A percentile compares a stretch with the other conserved stretches of the same genome.
Conservation (phyloP, 768 basidiomycete genomes). For the Tephrocybe rancida region DNA sequence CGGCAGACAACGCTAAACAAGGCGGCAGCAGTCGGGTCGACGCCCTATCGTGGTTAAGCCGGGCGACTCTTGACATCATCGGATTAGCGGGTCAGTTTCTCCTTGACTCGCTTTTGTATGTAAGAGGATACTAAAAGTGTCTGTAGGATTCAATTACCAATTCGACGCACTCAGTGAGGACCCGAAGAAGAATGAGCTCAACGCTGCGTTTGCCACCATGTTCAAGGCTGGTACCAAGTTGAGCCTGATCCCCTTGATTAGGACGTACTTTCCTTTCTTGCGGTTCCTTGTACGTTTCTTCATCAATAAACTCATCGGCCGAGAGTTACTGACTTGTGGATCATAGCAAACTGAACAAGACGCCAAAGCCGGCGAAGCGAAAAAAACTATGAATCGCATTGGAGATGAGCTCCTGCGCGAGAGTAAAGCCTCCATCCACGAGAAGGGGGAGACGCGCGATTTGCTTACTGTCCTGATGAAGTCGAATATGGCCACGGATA, state of each 20-base stretch:
- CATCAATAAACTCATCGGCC: background rate
- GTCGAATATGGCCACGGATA: constrained; percentile 56
- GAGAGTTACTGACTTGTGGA: background rate
- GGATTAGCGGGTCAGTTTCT: constrained; percentile 58
- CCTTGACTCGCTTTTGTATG: constrained; percentile 23
- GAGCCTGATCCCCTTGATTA: constrained; percentile 26
- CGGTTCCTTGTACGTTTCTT: constrained; percentile 31
- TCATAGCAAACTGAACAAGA: constrained; percentile 21
- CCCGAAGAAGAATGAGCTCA: constrained; percentile 42
- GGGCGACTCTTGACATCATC: constrained; percentile 75
- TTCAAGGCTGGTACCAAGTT: constrained; percentile 42
- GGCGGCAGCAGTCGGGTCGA: constrained; percentile 43
- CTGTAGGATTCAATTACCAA: constrained; percentile 29
- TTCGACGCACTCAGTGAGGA: constrained; percentile 25
- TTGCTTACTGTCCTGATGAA: constrained; percentile 46
- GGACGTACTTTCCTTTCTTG: constrained; percentile 32
- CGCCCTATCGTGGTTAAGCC: constrained; percentile 63
- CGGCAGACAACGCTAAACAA: constrained; percentile 31
- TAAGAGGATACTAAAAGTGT: background rate
- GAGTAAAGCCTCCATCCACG: constrained; percentile 37
- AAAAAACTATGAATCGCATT: constrained; percentile 40
- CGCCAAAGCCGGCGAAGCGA: constrained; percentile 21
- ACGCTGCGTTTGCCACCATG: constrained; percentile 46
- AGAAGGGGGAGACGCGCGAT: constrained; percentile 39
- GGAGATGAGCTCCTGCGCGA: constrained; percentile 41